A percentile compares a stretch with the other conserved stretches of the same genome.
phyloP scores from a whole-genome alignment of 83 land plant species.

The Larix sibirica region DNA sequence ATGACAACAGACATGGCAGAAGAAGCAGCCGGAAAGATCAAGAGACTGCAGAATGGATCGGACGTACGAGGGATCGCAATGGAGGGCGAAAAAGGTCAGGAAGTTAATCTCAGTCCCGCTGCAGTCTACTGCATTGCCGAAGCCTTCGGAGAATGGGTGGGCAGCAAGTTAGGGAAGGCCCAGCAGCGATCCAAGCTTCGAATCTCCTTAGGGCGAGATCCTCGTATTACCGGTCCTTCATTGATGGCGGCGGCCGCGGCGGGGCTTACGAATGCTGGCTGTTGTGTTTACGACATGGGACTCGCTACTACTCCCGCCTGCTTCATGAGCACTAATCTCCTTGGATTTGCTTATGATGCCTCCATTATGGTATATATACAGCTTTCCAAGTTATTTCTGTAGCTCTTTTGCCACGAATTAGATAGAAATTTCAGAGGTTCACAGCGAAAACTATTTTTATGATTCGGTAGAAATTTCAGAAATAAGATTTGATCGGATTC shows the following conservation, averaged over 20 bases:
- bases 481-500: too few species aligned
- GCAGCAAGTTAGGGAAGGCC: slow-evolving; percentile 14
- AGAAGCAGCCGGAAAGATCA: slow-evolving; percentile 42
- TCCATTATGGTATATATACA: slow-evolving; percentile 54
- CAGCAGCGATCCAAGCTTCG: slow-evolving; percentile 12
- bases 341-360: slow-evolving; percentile 53
- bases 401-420: too few species aligned
- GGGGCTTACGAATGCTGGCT: slow-evolving; percentile 52
- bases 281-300: slow-evolving; percentile 58
- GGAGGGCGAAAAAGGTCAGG: slow-evolving; percentile 54
- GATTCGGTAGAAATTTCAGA: too few species aligned
- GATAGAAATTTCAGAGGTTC: too few species aligned
- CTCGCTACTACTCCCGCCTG: slow-evolving; percentile 74
- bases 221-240: slow-evolving; percentile 44
- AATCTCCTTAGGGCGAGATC: slow-evolving; percentile 58
- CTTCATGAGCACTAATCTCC: slow-evolving; percentile 63
- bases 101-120: slow-evolving; percentile 49
- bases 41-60: slow-evolving; percentile 63
- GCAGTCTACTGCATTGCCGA: slow-evolving; percentile 52
- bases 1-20: slow-evolving; percentile 11
- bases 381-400: neutral
- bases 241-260: slow-evolving; percentile 44
- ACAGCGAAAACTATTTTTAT: too few species aligned
- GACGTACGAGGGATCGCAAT: slow-evolving; percentile 69
- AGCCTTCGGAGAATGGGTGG: slow-evolving; percentile 67